Percentiles rank a stretch among this genome's conserved stretches.
phyloP scores from a whole-genome alignment of 352 stramenopile species.

The Phytopythium aichiense region DNA sequence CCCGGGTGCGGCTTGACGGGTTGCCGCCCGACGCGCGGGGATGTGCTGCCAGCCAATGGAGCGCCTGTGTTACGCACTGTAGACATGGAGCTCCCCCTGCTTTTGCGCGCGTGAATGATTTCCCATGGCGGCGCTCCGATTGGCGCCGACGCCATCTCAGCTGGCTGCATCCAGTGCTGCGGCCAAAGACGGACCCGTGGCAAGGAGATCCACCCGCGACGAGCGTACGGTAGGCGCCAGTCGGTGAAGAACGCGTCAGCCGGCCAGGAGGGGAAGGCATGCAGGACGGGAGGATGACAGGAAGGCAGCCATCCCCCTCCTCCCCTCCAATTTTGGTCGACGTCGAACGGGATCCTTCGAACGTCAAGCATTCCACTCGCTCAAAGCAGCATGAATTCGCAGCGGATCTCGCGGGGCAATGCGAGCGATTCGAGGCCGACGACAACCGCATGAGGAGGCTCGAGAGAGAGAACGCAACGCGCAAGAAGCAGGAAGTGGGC shows the following conservation, averaged over 20 bases:
- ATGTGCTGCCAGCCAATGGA: neutral
- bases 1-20: neutral
- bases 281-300: no score
- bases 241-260: neutral
- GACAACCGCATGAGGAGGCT: neutral
- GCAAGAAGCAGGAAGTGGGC: neutral
- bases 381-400: no score
- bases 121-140: neutral
- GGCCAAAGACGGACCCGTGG: neutral
- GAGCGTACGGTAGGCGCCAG: neutral
- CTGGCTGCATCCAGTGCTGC: neutral
- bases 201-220: neutral
- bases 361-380: neutral
- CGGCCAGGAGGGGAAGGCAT: neutral
- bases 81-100: conserved; percentile 11
- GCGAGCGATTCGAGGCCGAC: neutral
- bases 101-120: conserved; percentile 1
- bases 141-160: neutral
- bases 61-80: neutral
- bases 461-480: neutral
- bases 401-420: no score
- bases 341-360: neutral
- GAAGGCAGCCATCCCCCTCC: neutral
- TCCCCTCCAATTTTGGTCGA: neutral
- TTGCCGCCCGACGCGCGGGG: neutral